Evolutionary conservation across 352 stramenopile species (phyloP).

Genomic region (Nothophytophthora sp.): DNA sequence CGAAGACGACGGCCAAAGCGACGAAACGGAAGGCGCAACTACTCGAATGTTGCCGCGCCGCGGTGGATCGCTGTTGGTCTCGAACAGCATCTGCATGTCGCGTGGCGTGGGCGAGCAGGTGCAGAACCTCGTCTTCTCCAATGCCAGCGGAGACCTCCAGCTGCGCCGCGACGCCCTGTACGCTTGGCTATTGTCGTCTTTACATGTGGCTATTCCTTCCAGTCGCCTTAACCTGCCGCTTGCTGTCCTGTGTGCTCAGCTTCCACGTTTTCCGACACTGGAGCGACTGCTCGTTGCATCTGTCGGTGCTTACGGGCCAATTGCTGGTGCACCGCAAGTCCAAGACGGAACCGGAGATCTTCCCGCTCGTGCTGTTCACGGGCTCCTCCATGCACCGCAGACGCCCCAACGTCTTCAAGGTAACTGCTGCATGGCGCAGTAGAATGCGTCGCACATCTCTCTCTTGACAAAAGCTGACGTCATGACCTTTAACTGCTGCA

Average conservation of each 20-base stretch:
- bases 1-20: neutral
- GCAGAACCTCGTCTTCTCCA: conserved; percentile 15
- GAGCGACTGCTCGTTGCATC: conserved; percentile 23
- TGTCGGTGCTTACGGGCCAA: conserved; percentile 26
- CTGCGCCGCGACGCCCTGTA: conserved; percentile 22
- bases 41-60: neutral
- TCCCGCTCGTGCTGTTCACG: conserved; percentile 26
- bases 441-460: too few species aligned
- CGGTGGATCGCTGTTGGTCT: conserved; percentile 2
- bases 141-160: conserved; percentile 23
- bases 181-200: neutral
- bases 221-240: neutral
- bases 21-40: neutral
- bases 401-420: conserved; percentile 23
- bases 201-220: neutral
- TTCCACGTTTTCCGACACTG: conserved; percentile 25
- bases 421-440: conserved; percentile 1
- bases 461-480: neutral
- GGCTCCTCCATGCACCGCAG: conserved; percentile 22
- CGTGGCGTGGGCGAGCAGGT: conserved; percentile 13
- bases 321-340: conserved; percentile 28
- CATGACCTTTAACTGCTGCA: neutral
- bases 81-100: conserved; percentile 30
- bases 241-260: neutral
- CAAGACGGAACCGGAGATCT: conserved; percentile 8